Evolutionary conservation across 768 basidiomycete genomes (phyloP), one percentile per base, ranked within the genome.

Genomic region (Zangia roseola): DNA sequence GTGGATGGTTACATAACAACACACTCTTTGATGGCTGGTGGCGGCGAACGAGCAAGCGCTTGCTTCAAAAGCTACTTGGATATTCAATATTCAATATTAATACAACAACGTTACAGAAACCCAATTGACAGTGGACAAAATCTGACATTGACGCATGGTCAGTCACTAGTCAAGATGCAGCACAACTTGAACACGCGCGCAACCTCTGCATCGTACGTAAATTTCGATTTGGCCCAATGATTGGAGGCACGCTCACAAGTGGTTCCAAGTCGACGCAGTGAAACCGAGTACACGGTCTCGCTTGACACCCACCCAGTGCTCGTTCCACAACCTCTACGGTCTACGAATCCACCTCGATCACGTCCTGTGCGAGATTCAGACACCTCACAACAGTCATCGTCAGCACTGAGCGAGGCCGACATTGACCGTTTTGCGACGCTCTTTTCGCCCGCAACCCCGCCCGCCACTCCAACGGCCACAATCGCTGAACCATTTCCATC

Each of bases 391-490:
- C 19, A 26, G 30, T 13, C 45, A 16, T 10, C 45, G 10, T 25
- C 45, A 14, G 33, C 23, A 10, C 38, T 53, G 14, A 58, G 58
- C 16, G 71, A 69, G 37, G 59, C 59, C 12, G 63, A 69, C 25
- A 60, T 68, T 6, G 72, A 71, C 51, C 72, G 71, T 17, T 78
- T 76, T 34, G 67, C 74, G 1, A 71, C 67, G 4, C 62, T 79
- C 28, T 78, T 79, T 53, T 59, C 67, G 5, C 77, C 77, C 62
- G 38, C 76, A 61, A 40, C 70, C 0, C 65, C 65, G 1, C 65
- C 65, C 0, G 63, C 55, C 4, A 52, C 63, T 2, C 65, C 64
- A 10, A 67, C 50, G 2, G 34, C 20, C 12, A 34, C 43, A 2
- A 3, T 26, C 14, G n/a, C 39, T 1, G 52, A 45, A 13, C 41